Conservation (phyloP, 805 yeast genomes). For the Saturnispora besseyi region DNA sequence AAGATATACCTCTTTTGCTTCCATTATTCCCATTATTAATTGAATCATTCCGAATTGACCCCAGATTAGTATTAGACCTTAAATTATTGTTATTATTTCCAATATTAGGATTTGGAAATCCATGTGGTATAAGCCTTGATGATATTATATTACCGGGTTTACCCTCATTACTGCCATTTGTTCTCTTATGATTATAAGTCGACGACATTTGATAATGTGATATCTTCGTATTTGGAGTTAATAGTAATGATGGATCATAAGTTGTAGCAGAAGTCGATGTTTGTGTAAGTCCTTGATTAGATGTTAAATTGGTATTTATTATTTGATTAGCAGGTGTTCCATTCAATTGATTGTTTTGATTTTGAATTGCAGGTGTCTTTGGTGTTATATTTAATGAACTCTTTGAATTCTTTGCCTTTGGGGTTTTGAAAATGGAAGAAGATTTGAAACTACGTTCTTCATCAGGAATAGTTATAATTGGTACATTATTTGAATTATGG, state of each 20-base stretch:
- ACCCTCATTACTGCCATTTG: neutral
- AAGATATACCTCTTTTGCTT: slow-evolving; percentile 10
- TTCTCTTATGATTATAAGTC: neutral
- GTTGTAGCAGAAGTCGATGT: neutral
- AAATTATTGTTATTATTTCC: slow-evolving; percentile 7
- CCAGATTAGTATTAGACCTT: neutral
- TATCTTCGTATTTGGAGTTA: slow-evolving; percentile 4
- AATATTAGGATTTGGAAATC: neutral
- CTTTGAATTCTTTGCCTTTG: slow-evolving; percentile 13
- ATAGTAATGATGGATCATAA: slow-evolving; percentile 2
- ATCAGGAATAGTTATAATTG: neutral
- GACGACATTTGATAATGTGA: neutral
- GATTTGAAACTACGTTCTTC: neutral
- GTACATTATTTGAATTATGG: neutral
- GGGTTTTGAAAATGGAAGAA: slow-evolving; percentile 15
- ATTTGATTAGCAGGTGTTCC: neutral
- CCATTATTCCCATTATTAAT: neutral
- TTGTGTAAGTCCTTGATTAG: neutral
- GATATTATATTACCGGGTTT: neutral
- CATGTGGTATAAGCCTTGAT: slow-evolving; percentile 2
- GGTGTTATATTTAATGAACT: slow-evolving; percentile 11
- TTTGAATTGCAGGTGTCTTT: slow-evolving; percentile 7
- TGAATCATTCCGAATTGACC: neutral
- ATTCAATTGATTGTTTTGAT: neutral
- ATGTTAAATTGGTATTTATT: neutral